These are phyloP conservation scores for Amanita pseudoporphyria DNA, from an alignment of 768 basidiomycete genomes.

Conservation along the genomic window DNA sequence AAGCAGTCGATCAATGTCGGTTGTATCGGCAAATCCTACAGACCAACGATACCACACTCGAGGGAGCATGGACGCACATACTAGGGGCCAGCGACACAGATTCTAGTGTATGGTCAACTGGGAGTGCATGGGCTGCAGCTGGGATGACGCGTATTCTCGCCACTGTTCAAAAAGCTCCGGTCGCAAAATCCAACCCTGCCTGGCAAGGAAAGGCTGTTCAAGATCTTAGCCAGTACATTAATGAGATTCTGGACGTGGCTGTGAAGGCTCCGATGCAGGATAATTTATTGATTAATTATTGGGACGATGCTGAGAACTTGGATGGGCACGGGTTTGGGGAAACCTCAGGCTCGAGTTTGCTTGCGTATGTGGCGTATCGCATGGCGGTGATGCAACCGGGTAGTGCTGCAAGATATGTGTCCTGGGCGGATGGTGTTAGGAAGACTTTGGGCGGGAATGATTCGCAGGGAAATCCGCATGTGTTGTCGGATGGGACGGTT, in stretches of 20 bases:
- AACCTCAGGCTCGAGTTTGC: too few relatives aligned
- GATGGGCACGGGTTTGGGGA: too few relatives aligned
- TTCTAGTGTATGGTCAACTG: conserved; percentile 37
- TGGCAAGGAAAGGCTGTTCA: conserved; percentile 19
- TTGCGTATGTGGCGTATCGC: too few relatives aligned
- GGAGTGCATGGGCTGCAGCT: conserved; percentile 66
- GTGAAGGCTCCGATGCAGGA: conserved; percentile 17
- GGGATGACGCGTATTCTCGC: conserved; percentile 56
- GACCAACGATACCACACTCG: conserved; percentile 21
- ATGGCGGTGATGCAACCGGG: conserved; percentile 1
- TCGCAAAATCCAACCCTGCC: conserved; percentile 12
- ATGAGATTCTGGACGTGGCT: too few relatives aligned
- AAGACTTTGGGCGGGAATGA: conserved; percentile 16
- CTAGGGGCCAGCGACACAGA: conserved; percentile 27
- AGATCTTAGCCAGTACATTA: conserved; percentile 20
- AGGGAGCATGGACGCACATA: conserved; percentile 39
- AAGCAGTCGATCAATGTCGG: conserved; percentile 28
- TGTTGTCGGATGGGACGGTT: conserved; percentile 20
- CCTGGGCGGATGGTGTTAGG: conserved; percentile 20
- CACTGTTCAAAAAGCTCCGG: conserved; percentile 30
- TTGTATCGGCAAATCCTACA: conserved; percentile 28
- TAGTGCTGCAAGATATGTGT: conserved; percentile 12
- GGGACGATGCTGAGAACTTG: too few relatives aligned
- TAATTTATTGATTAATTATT: conserved; percentile 27
- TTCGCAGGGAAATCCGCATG: conserved; percentile 14